Conservation (phyloP, 2,329 filamentous ascomycete genomes). For the Lachnellula arida region DNA sequence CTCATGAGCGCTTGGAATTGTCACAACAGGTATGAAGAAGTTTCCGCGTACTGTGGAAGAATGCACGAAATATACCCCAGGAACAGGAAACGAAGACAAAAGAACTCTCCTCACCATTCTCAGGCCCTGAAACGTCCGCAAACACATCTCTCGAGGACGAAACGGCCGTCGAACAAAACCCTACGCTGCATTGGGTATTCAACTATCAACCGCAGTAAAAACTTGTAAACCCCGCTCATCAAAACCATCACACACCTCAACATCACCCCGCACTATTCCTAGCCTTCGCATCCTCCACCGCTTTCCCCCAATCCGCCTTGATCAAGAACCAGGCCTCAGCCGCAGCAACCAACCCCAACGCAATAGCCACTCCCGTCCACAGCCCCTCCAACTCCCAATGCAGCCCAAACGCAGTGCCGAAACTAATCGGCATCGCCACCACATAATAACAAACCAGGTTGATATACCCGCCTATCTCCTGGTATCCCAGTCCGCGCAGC, state of each 20-base stretch:
- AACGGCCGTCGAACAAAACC: no score
- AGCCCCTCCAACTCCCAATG: constrained; percentile 74
- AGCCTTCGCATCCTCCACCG: constrained; percentile 54
- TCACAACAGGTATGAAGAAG: no score
- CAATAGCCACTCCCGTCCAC: constrained; percentile 75
- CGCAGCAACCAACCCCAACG: constrained; percentile 43
- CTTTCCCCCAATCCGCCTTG: constrained; percentile 50
- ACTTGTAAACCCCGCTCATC: neutral
- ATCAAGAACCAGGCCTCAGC: constrained; percentile 55
- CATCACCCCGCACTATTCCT: constrained; percentile 44
- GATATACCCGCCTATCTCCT: constrained; percentile 85
- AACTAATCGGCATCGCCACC: constrained; percentile 78
- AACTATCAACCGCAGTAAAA: neutral
- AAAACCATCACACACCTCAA: neutral
- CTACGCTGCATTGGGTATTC: neutral
- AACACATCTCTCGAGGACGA: no score
- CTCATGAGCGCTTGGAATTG: no score
- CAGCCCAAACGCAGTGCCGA: constrained; percentile 71
- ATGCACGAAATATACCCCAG: no score
- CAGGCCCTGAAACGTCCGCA: no score
- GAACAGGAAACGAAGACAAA: no score
- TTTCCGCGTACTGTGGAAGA: no score
- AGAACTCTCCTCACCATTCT: no score
- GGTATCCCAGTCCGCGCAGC: constrained; percentile 79
- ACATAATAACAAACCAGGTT: constrained; percentile 84